Evolutionary conservation across 306 rosid species (phyloP).

Genomic region (Lathyrus tuberosus): DNA sequence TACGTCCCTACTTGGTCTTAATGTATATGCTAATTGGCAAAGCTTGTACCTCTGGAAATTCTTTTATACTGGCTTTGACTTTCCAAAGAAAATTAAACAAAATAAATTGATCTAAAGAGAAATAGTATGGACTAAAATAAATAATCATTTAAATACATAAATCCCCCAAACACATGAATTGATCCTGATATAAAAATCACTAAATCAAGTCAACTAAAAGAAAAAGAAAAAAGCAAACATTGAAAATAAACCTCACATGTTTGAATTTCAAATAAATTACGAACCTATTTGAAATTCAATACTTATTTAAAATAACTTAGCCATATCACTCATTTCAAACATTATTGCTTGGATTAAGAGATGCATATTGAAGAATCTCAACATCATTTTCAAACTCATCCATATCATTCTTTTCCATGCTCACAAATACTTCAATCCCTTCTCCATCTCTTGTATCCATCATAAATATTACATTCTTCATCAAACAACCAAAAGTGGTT

Average conservation of each 20-base stretch:
- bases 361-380: constrained; percentile 34
- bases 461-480: constrained; percentile 28
- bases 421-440: constrained; percentile 52
- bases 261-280: not conserved
- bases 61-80: too few relatives aligned
- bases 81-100: too few relatives aligned
- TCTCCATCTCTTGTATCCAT: constrained; percentile 46
- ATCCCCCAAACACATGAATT: too few relatives aligned
- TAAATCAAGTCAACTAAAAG: too few relatives aligned
- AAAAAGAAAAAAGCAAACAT: not conserved
- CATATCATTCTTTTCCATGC: constrained; percentile 43
- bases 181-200: too few relatives aligned
- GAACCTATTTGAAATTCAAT: not conserved
- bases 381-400: constrained; percentile 33
- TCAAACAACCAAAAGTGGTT: not conserved
- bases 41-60: too few relatives aligned
- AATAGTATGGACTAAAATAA: too few relatives aligned
- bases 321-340: not conserved
- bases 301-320: not conserved
- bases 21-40: too few relatives aligned
- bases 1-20: too few relatives aligned
- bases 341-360: constrained; percentile 10
- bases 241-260: not conserved
- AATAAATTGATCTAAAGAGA: too few relatives aligned
- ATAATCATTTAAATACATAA: too few relatives aligned